A percentile compares a stretch with the other conserved stretches of the same genome.
phyloP scores from a whole-genome alignment of 192 early-diverging fungal genomes.

The Spinellus fusiger region DNA sequence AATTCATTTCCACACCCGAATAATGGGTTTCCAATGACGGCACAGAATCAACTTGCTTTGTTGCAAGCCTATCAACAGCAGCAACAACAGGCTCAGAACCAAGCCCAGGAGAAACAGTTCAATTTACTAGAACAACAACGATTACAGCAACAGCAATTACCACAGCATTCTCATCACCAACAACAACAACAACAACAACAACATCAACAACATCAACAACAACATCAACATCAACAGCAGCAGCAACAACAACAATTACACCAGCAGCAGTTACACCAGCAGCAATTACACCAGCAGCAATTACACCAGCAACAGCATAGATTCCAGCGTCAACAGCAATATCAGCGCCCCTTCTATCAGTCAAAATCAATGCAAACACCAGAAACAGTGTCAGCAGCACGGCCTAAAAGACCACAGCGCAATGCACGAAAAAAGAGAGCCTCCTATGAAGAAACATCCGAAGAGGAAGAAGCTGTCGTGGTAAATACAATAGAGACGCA shows the following conservation, averaged over 20 bases:
- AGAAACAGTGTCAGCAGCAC: background rate
- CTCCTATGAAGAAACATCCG: slow-evolving; percentile 20
- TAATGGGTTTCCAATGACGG: background rate
- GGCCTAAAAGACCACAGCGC: background rate
- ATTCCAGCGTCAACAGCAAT: background rate
- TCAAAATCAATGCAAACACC: background rate
- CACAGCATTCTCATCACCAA: background rate
- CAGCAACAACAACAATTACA: background rate
- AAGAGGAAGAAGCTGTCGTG: slow-evolving; percentile 22
- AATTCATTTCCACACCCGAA: background rate
- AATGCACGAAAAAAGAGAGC: slow-evolving; percentile 24
- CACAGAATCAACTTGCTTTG: background rate
- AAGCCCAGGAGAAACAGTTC: background rate
- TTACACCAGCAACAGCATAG: background rate
- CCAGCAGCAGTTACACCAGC: background rate
- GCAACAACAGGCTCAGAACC: background rate
- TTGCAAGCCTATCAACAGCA: background rate
- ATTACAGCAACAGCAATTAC: background rate
- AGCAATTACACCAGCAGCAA: background rate
- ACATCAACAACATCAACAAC: background rate
- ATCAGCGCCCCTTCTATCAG: background rate
- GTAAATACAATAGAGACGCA: background rate
- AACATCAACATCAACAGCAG: background rate
- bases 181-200: background rate
- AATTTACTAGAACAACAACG: background rate